phyloP scores from a whole-genome alignment of 179 eudicot genomes.

The Silene coronaria region DNA sequence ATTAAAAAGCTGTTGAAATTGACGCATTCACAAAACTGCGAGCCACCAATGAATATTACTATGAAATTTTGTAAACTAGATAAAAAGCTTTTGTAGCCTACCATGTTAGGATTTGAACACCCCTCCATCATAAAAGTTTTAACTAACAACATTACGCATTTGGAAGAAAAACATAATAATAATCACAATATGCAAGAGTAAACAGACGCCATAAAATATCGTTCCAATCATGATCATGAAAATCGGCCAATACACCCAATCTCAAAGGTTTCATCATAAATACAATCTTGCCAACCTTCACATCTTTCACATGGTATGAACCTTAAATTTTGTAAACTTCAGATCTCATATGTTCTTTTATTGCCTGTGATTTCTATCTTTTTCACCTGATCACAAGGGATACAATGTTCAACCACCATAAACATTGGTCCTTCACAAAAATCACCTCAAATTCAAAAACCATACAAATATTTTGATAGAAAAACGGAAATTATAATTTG shows the following conservation, averaged over 20 bases:
- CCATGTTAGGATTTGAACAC: too few relatives aligned
- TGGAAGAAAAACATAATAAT: too few relatives aligned
- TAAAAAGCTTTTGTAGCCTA: too few relatives aligned
- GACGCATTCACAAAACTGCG: too few relatives aligned
- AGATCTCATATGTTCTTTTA: neutral
- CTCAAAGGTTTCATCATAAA: neutral
- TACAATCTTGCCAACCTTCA: neutral
- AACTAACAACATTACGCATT: too few relatives aligned
- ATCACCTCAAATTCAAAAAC: neutral
- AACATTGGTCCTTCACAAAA: neutral
- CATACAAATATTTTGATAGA: neutral
- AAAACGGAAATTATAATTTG: neutral
- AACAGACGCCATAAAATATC: neutral
- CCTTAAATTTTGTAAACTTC: neutral
- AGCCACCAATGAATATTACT: too few relatives aligned
- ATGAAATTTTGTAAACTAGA: too few relatives aligned
- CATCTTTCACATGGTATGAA: neutral
- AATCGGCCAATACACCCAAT: neutral
- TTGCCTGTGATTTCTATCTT: neutral
- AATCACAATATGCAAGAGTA: too few relatives aligned
- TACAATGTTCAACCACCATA: neutral
- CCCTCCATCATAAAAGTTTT: too few relatives aligned
- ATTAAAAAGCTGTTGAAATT: too few relatives aligned
- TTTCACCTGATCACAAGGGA: neutral
- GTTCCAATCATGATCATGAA: neutral